Base-by-base conservation (phyloP, 352 stramenopile species). In the Phytophthora syringae region DNA sequence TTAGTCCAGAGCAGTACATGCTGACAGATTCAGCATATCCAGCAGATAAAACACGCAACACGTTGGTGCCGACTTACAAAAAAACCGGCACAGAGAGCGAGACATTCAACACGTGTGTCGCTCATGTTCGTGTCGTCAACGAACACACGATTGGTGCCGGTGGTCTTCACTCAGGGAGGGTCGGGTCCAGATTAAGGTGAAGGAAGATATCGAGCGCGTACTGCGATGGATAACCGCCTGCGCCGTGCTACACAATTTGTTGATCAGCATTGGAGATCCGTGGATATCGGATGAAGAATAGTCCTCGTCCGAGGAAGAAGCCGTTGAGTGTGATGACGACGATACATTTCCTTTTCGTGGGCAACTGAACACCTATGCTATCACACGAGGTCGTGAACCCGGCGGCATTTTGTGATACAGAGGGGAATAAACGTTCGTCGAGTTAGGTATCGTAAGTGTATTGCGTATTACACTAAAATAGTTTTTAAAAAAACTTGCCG, bases 211-310 rank as follows among this genome's bases (percentile, higher is more conserved):
- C 3, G 7, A 51, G 13, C 43, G 43, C 22, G 22, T 51, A 18
- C 43, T 51, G 9, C 21, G 43, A 34, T 51, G 43, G 43, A 18
- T 51, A 32, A 51, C 12, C 13, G 43, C 43, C 21, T 51, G 43
- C n/a, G 22, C 32, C 21, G 24, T 37, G 7, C 43, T 51, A 62
- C 37, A 58, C 22, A 51, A 51, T 18, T 20, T 51, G 22, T 15
- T 34, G 21, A 36, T 51, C 15, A 34, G 10, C 7, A 15, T 34
- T 7, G 43, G 22, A 20, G 43, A 34, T 51, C 10, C 3, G n/a
- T 32, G 27, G 27, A 32, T 9, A 9, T 32, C 27, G 27, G 27
- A 32, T 32, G 27, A 32, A 32, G 27, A 32, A 32, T 32, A 5
- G 27, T 5, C 27, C 9, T 51, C 7, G 43, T 18, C 43, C 2